Conservation (phyloP, 345 rosid species). For the Jatropha curcas region DNA sequence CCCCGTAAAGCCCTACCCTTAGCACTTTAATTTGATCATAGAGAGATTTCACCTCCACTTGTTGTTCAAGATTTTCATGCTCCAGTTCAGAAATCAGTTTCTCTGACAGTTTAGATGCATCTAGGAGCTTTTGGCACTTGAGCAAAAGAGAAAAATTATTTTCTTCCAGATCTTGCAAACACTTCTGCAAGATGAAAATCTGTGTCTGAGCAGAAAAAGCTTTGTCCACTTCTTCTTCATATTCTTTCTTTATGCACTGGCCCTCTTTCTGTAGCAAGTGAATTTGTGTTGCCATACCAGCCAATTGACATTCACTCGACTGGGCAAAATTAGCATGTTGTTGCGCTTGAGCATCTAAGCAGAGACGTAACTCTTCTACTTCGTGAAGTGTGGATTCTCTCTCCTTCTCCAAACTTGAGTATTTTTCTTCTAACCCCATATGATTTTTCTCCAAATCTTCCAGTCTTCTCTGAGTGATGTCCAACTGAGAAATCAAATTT, state of each 20-base stretch:
- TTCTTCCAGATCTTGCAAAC: constrained; percentile 61
- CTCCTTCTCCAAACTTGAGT: constrained; percentile 52
- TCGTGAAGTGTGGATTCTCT: constrained; percentile 51
- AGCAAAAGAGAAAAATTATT: constrained; percentile 50
- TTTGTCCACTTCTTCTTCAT: constrained; percentile 67
- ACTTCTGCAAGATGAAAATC: constrained; percentile 67
- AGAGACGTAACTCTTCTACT: constrained; percentile 50
- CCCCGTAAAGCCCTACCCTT: constrained; percentile 52
- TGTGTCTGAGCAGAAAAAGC: constrained; percentile 56
- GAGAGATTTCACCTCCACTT: constrained; percentile 54
- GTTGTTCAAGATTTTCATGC: constrained; percentile 51
- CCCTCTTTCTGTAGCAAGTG: constrained; percentile 54
- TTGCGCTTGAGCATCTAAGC: constrained; percentile 52
- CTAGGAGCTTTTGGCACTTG: constrained; percentile 55
- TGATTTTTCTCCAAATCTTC: constrained; percentile 59
- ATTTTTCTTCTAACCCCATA: constrained; percentile 47
- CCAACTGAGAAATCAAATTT: constrained; percentile 55
- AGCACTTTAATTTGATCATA: constrained; percentile 50
- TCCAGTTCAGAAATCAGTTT: constrained; percentile 56
- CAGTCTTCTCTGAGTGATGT: constrained; percentile 44
- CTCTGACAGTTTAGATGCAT: constrained; percentile 57
- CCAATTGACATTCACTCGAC: constrained; percentile 42
- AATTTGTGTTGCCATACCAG: constrained; percentile 58
- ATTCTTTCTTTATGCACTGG: constrained; percentile 54
- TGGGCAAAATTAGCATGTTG: constrained; percentile 51